phyloP scores from a whole-genome alignment of 2,329 filamentous ascomycete species.

The Colletotrichum sp. region DNA sequence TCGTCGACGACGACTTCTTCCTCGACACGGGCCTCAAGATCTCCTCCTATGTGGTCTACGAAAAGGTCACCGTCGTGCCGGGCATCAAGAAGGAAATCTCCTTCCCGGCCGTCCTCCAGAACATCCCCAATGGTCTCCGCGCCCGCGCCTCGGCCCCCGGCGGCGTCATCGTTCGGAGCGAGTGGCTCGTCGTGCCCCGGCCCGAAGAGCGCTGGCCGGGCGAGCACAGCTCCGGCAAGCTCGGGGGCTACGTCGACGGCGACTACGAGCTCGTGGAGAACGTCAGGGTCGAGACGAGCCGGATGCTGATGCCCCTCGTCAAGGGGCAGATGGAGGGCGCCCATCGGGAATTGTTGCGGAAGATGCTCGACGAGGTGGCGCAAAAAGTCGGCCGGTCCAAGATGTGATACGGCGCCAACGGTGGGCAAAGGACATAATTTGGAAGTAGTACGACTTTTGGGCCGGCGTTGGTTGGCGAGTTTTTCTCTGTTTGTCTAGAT shows the following conservation, averaged over 20 bases:
- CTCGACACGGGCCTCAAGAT: slow-evolving; percentile 35
- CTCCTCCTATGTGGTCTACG: slow-evolving; percentile 34
- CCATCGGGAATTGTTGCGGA: slow-evolving; percentile 34
- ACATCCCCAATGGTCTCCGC: slow-evolving; percentile 44
- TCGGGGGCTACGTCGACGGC: slow-evolving; percentile 23
- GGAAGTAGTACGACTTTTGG: neutral
- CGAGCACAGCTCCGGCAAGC: slow-evolving; percentile 3
- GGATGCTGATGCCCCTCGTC: slow-evolving; percentile 40
- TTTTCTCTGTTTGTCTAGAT: neutral
- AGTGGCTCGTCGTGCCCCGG: slow-evolving; percentile 31
- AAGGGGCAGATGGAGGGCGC: slow-evolving; percentile 30
- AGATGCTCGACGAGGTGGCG: slow-evolving; percentile 33
- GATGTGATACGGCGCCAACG: neutral
- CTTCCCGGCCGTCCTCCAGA: slow-evolving; percentile 50
- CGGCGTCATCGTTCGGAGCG: slow-evolving; percentile 47
- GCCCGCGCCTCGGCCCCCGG: slow-evolving; percentile 46
- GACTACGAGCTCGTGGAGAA: slow-evolving; percentile 38
- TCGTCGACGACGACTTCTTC: slow-evolving; percentile 48
- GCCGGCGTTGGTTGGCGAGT: neutral
- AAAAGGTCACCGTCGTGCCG: slow-evolving; percentile 41
- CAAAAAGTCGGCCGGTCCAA: slow-evolving; percentile 23
- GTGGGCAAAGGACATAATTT: neutral
- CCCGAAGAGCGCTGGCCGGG: slow-evolving; percentile 24
- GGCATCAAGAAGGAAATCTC: slow-evolving; percentile 43
- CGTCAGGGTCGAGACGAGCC: slow-evolving; percentile 36